These are phyloP conservation scores for Pleurotus ostreatus DNA, from an alignment of 768 basidiomycete species.

Conservation along the genomic window DNA sequence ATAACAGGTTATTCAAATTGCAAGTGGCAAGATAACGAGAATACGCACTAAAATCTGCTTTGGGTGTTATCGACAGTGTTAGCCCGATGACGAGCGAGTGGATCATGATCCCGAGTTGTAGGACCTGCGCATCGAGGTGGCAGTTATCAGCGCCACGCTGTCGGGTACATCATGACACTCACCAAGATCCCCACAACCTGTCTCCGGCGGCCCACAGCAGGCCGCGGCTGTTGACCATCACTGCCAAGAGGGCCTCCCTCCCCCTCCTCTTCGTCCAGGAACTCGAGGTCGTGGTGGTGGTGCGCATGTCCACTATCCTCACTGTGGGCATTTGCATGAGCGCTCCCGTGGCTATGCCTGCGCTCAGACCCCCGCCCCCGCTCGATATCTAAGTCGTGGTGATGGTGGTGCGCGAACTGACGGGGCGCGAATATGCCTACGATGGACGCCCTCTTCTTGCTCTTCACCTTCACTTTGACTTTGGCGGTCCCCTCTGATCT, in stretches of 20 bases:
- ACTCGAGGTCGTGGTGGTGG: neutral
- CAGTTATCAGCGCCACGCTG: too few relatives aligned
- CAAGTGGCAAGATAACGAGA: too few relatives aligned
- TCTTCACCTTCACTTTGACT: neutral
- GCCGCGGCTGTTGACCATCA: slow-evolving; percentile 11
- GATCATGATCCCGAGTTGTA: slow-evolving; percentile 85
- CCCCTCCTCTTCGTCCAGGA: slow-evolving; percentile 10
- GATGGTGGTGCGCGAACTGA: neutral
- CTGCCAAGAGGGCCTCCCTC: too few relatives aligned
- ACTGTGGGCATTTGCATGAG: too few relatives aligned
- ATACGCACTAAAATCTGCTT: slow-evolving; percentile 65
- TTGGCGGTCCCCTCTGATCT: neutral
- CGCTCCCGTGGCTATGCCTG: neutral
- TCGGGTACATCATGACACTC: slow-evolving; percentile 16
- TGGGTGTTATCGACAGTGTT: slow-evolving; percentile 64
- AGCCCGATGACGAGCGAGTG: slow-evolving; percentile 79
- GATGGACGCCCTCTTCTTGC: neutral
- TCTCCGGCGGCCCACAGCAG: slow-evolving; percentile 46
- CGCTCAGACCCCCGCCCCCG: neutral
- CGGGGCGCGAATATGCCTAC: slow-evolving; percentile 1
- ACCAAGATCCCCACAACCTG: slow-evolving; percentile 77
- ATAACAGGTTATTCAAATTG: neutral
- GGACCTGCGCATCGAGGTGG: slow-evolving; percentile 39
- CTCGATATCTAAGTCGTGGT: neutral
- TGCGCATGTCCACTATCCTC: neutral